Evolutionary conservation across 2,329 filamentous ascomycete species (phyloP).

Genomic region (Capronia epimyces): DNA sequence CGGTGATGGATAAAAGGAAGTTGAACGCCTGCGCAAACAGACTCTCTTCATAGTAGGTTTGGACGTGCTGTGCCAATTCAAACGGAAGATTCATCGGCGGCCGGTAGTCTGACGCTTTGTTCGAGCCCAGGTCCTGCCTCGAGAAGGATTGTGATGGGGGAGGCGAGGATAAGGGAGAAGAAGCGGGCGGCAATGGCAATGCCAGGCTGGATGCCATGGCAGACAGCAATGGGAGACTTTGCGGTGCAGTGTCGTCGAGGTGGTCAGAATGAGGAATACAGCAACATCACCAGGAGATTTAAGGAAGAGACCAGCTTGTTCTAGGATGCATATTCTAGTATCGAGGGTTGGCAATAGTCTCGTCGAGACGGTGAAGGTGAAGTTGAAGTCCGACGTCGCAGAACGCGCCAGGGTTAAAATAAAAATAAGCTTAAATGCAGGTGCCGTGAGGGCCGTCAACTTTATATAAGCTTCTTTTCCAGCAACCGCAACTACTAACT

Average conservation of each 20-base stretch:
- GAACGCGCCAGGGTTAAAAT: background rate
- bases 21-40: conserved; percentile 61
- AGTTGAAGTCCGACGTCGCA: no score
- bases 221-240: background rate
- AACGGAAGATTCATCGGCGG: conserved; percentile 54
- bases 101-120: conserved; percentile 41
- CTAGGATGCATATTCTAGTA: no score
- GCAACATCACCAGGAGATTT: no score
- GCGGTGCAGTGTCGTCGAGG: no score
- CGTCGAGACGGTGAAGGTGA: no score
- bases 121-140: conserved; percentile 1
- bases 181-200: background rate
- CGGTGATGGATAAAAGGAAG: conserved; percentile 61
- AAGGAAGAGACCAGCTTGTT: no score
- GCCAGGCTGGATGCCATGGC: background rate
- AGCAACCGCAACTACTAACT: no score
- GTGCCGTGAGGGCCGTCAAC: no score
- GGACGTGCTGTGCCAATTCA: conserved; percentile 60
- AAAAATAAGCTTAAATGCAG: no score
- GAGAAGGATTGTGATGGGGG: conserved; percentile 9
- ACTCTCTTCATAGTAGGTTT: conserved; percentile 69
- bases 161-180: conserved; percentile 18
- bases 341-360: no score
- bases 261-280: no score
- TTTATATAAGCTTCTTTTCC: no score